Evolutionary conservation across 2,329 filamentous ascomycete species (phyloP).

Genomic region (Fusarium domesticum): DNA sequence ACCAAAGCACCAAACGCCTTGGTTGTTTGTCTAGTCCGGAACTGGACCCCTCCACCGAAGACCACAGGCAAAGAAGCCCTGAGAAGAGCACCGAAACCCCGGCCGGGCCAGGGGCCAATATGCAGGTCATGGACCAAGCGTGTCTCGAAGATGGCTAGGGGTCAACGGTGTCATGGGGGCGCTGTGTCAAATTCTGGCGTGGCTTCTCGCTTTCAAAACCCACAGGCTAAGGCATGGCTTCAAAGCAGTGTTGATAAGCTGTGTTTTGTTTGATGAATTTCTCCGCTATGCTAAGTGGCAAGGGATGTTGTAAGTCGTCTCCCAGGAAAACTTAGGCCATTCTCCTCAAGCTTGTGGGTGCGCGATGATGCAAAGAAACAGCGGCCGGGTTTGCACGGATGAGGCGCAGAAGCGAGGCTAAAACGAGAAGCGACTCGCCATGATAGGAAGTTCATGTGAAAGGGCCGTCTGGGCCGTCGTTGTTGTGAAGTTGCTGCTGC

Average conservation of each 20-base stretch:
- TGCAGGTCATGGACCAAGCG: constrained; percentile 22
- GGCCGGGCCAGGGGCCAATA: constrained; percentile 13
- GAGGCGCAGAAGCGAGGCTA: too few species aligned
- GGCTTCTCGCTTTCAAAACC: constrained; percentile 15
- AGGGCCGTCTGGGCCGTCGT: too few species aligned
- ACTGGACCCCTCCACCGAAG: constrained; percentile 19
- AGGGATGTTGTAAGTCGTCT: neutral
- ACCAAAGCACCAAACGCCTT: constrained; percentile 2
- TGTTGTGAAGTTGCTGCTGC: too few species aligned
- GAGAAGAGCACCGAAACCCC: constrained; percentile 15
- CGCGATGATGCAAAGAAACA: neutral
- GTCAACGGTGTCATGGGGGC: constrained; percentile 4
- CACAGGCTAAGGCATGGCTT: neutral
- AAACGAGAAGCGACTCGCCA: too few species aligned
- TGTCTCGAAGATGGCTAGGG: constrained; percentile 23
- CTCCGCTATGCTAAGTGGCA: neutral
- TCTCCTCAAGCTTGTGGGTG: neutral
- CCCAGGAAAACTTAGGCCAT: neutral
- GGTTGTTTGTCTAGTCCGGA: constrained; percentile 24
- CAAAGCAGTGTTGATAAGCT: neutral
- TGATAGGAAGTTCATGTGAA: too few species aligned
- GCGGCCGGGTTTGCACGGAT: too few species aligned
- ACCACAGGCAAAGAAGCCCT: constrained; percentile 17
- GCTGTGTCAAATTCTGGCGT: constrained; percentile 28
- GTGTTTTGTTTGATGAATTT: neutral